Conservation (phyloP, 2,329 filamentous ascomycete genomes). For the Zymoseptoria brevis region DNA sequence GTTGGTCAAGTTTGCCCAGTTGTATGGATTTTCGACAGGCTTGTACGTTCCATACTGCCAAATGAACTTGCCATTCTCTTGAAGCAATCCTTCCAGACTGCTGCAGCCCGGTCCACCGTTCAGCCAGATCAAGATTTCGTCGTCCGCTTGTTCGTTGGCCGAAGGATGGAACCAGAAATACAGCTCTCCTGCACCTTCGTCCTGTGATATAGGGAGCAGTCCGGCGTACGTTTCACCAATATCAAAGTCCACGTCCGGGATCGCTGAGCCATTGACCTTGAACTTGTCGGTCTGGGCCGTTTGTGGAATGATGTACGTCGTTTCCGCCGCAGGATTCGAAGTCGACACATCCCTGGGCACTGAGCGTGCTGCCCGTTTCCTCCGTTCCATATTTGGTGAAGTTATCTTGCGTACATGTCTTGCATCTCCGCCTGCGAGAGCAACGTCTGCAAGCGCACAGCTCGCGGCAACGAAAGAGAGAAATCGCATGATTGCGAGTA, state of each 20-base stretch:
- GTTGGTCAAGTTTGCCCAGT: conserved; percentile 46
- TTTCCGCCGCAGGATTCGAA: not conserved
- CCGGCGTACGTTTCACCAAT: conserved; percentile 30
- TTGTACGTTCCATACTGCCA: conserved; percentile 40
- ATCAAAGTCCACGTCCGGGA: conserved; percentile 31
- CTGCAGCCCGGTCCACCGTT: conserved; percentile 41
- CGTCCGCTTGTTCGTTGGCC: conserved; percentile 32
- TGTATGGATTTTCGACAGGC: conserved; percentile 41
- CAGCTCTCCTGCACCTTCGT: conserved; percentile 27
- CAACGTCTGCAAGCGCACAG: not conserved
- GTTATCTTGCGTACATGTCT: not conserved
- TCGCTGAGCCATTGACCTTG: conserved; percentile 22
- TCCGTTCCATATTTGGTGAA: not conserved
- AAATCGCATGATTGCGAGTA: not conserved
- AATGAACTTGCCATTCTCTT: conserved; percentile 40
- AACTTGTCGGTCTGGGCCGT: conserved; percentile 39
- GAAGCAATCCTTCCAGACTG: conserved; percentile 40
- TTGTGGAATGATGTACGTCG: conserved; percentile 32
- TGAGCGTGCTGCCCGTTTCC: not conserved
- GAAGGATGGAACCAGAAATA: conserved; percentile 37
- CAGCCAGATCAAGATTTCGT: conserved; percentile 35
- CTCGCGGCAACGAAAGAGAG: not conserved
- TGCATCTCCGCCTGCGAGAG: not conserved
- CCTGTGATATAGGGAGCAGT: conserved; percentile 26
- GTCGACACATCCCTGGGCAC: not conserved